Evolutionary conservation across 345 rosid genomes (phyloP).

Genomic region (Eucalyptus sideroxylon): DNA sequence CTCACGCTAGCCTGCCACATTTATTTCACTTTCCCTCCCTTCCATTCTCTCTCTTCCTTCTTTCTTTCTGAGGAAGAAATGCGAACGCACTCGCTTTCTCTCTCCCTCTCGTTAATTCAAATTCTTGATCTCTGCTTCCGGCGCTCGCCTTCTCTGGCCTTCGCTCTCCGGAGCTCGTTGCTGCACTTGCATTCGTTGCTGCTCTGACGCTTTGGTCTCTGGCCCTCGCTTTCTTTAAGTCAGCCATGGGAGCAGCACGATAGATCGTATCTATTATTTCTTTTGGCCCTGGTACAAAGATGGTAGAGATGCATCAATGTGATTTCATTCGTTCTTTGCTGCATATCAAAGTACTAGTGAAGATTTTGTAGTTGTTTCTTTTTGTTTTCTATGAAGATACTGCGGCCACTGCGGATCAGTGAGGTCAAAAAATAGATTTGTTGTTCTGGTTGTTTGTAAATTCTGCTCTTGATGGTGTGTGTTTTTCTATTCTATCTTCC

Average conservation of each 20-base stretch:
- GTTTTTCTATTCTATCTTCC: background rate
- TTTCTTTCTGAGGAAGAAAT: too few species aligned
- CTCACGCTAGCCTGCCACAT: too few species aligned
- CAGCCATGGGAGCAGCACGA: background rate
- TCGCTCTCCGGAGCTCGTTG: too few species aligned
- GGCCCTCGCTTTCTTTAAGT: background rate
- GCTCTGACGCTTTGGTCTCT: too few species aligned
- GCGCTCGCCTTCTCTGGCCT: too few species aligned
- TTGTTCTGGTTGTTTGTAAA: background rate
- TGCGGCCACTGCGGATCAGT: background rate
- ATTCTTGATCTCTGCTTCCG: too few species aligned
- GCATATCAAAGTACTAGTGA: too few species aligned
- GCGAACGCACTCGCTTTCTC: too few species aligned
- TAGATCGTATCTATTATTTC: background rate
- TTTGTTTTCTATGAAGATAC: background rate
- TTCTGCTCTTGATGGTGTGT: background rate
- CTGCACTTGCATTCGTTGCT: too few species aligned
- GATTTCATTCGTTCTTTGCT: background rate
- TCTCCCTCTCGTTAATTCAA: too few species aligned
- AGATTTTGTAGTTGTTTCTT: background rate
- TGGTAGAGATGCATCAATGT: background rate
- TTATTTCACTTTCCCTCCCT: too few species aligned
- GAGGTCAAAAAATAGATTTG: background rate
- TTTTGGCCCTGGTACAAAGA: background rate
- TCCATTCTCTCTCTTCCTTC: too few species aligned